Conservation (phyloP, 2,329 filamentous ascomycete species). For the Fusarium foetens region DNA sequence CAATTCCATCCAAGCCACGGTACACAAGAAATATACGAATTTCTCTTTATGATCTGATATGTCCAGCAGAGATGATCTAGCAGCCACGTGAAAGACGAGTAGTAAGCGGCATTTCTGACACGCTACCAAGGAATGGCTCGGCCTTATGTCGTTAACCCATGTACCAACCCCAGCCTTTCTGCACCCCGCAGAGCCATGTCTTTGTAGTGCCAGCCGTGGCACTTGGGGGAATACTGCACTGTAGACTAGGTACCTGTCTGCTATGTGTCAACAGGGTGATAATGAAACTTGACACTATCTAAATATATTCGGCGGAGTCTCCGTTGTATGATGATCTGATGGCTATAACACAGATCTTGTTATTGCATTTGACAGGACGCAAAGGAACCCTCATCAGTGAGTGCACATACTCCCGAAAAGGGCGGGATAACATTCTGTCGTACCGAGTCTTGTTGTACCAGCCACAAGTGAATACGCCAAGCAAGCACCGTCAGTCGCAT, state of each 20-base stretch:
- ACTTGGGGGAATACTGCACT: background rate
- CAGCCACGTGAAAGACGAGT: slow-evolving; percentile 3
- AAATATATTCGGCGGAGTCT: background rate
- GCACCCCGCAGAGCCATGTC: slow-evolving; percentile 28
- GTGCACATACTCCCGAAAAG: background rate
- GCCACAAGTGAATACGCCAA: slow-evolving; percentile 15
- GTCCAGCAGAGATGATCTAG: background rate
- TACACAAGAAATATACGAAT: background rate
- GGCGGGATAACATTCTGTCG: background rate
- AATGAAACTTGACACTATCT: background rate
- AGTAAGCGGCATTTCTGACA: slow-evolving; percentile 5
- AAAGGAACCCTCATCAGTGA: background rate
- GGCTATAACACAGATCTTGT: background rate
- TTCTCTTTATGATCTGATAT: background rate
- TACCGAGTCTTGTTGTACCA: slow-evolving; percentile 9
- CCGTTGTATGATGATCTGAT: background rate
- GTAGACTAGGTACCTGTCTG: background rate
- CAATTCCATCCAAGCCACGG: background rate
- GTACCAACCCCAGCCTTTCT: slow-evolving; percentile 19
- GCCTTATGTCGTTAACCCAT: slow-evolving; percentile 1
- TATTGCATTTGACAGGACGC: background rate
- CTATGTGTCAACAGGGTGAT: background rate
- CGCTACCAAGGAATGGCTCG: background rate
- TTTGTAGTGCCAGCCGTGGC: background rate
- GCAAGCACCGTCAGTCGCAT: slow-evolving; percentile 14